Conservation (phyloP, 805 yeast species). For the Kuraishia molischiana region DNA sequence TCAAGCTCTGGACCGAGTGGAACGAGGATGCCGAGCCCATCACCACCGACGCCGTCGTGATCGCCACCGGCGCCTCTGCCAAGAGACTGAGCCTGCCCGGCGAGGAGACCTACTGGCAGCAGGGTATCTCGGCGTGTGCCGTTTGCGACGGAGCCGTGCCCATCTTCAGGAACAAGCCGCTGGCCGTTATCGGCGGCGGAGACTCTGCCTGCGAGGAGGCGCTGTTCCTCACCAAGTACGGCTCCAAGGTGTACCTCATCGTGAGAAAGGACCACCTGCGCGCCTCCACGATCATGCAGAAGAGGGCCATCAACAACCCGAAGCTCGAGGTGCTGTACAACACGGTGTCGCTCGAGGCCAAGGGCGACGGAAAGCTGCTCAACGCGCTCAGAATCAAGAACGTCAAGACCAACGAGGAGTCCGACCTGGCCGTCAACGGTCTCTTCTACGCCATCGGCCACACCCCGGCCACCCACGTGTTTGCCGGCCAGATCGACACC, state of each 20-base stretch:
- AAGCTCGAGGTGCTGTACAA: slow-evolving; percentile 88
- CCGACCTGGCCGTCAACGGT: slow-evolving; percentile 75
- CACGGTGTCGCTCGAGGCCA: slow-evolving; percentile 77
- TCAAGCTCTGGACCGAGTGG: slow-evolving; percentile 95
- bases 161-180: slow-evolving; percentile 93
- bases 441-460: slow-evolving; percentile 98
- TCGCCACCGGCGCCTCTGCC: slow-evolving; percentile 98
- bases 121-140: slow-evolving; percentile 98
- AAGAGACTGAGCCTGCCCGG: slow-evolving; percentile 91
- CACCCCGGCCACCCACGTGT: slow-evolving; percentile 84
- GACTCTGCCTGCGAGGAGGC: slow-evolving; percentile 99
- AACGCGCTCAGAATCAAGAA: slow-evolving; percentile 55
- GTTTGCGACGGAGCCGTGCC: slow-evolving; percentile 99
- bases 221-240: slow-evolving; percentile 91
- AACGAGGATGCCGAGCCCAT: slow-evolving; percentile 86
- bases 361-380: slow-evolving; percentile 88
- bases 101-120: slow-evolving; percentile 97
- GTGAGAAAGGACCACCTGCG: slow-evolving; percentile 93
- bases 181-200: slow-evolving; percentile 98
- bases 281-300: slow-evolving; percentile 96
- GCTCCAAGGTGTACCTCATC: slow-evolving; percentile 86
- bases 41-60: slow-evolving; percentile 84
- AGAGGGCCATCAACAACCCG: slow-evolving; percentile 74
- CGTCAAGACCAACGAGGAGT: slow-evolving; percentile 58
- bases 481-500: slow-evolving; percentile 67